A percentile compares a stretch with the other conserved stretches of the same genome.
Evolutionary conservation across 495 filamentous ascomycete species (phyloP).

Genomic region (Pseudomonodictys pantanalensis): DNA sequence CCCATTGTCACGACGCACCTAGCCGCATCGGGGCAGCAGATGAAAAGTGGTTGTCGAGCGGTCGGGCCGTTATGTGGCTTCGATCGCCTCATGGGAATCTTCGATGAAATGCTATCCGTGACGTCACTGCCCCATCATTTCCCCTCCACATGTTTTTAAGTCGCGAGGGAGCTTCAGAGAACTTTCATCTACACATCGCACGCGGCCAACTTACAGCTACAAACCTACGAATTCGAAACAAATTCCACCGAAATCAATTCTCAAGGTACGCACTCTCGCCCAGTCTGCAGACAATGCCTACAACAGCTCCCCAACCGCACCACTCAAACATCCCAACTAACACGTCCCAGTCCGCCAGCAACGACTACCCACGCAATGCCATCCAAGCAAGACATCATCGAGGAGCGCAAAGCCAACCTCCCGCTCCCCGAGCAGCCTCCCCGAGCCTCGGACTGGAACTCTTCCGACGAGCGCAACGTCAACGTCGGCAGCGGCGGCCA

Average conservation of each 20-base stretch:
- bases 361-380: conserved; percentile 1
- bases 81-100: background rate
- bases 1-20: no score
- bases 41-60: no score
- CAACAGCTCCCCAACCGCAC: background rate
- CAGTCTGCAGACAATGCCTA: no score
- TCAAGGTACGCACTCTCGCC: no score
- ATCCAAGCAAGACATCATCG: conserved; percentile 61
- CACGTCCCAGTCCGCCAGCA: background rate
- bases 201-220: no score
- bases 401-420: conserved; percentile 64
- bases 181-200: no score
- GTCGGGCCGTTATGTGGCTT: background rate
- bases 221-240: no score
- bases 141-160: no score
- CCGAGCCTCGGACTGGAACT: conserved; percentile 70
- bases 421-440: conserved; percentile 78
- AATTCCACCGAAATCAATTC: no score
- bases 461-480: conserved; percentile 62
- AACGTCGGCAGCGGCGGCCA: conserved; percentile 64
- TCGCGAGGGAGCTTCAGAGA: background rate
- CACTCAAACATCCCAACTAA: background rate
- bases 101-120: background rate
- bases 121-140: no score
- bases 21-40: no score